These are phyloP conservation scores for Lunularia cruciata DNA, from an alignment of 225 moss, liverwort and hornwort species.

Conservation along the genomic window DNA sequence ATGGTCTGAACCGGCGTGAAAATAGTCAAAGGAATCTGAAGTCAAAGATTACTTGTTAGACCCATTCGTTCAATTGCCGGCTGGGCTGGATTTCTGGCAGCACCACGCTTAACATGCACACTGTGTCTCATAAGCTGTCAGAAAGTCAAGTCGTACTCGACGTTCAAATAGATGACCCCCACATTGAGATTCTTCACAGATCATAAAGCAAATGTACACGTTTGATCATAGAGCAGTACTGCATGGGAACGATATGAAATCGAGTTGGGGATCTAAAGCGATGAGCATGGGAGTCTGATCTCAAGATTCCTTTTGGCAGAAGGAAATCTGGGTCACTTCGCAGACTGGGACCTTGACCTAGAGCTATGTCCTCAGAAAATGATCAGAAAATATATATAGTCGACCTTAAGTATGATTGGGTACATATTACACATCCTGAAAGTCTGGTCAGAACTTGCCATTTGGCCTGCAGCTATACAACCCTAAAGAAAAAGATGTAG, in stretches of 20 bases:
- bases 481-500: background rate
- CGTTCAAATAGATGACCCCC: background rate
- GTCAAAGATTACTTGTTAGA: no score
- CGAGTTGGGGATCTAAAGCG: background rate
- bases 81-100: background rate
- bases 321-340: background rate
- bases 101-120: background rate
- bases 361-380: background rate
- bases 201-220: background rate
- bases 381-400: background rate
- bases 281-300: slow-evolving; percentile 11
- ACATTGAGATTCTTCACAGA: background rate
- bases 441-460: background rate
- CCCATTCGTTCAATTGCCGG: no score
- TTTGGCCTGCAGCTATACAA: background rate
- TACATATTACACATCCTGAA: background rate
- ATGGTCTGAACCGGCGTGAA: no score
- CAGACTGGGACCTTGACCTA: background rate
- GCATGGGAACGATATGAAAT: background rate
- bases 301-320: background rate
- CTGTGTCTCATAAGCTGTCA: background rate
- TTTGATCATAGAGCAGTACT: background rate
- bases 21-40: no score
- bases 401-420: background rate
- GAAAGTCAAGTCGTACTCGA: background rate